Conservation (phyloP, 2,329 filamentous ascomycete genomes). For the Colletotrichum theobromicola region DNA sequence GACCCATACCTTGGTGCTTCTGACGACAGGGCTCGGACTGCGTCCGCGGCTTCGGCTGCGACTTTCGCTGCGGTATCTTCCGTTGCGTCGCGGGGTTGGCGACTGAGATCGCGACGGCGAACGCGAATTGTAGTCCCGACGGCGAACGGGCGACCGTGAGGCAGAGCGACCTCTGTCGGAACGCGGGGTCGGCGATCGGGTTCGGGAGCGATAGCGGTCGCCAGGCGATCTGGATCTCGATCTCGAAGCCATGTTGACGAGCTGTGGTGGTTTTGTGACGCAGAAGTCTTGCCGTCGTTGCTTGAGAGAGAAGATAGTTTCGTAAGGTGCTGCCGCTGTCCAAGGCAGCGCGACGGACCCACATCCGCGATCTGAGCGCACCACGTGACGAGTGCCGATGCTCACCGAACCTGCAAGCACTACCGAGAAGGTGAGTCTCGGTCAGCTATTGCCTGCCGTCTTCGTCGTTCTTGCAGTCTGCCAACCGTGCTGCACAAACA, state of each 20-base stretch:
- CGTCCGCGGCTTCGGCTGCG: conserved; percentile 32
- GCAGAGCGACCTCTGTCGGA: conserved; percentile 26
- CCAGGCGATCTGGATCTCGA: conserved; percentile 26
- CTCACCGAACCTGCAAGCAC: background rate
- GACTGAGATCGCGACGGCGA: conserved; percentile 35
- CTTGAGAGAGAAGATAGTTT: background rate
- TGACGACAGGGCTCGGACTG: conserved; percentile 34
- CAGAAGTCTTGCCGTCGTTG: background rate
- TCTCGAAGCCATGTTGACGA: conserved; percentile 18
- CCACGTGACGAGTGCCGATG: background rate
- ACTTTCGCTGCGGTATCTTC: conserved; percentile 34
- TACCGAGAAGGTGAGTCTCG: background rate
- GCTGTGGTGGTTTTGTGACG: background rate
- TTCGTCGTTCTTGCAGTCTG: too few species aligned
- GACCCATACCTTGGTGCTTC: conserved; percentile 57
- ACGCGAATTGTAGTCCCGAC: conserved; percentile 35
- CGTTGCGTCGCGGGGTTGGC: conserved; percentile 38
- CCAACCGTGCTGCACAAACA: too few species aligned
- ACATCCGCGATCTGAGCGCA: background rate
- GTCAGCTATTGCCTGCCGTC: too few species aligned
- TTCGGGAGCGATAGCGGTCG: conserved; percentile 35
- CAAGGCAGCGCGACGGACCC: background rate
- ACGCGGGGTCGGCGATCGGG: conserved; percentile 38
- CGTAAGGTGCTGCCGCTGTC: background rate
- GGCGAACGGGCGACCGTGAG: conserved; percentile 36